Base-by-base conservation (phyloP, 352 stramenopile genomes). In the Peronospora farinosa region DNA sequence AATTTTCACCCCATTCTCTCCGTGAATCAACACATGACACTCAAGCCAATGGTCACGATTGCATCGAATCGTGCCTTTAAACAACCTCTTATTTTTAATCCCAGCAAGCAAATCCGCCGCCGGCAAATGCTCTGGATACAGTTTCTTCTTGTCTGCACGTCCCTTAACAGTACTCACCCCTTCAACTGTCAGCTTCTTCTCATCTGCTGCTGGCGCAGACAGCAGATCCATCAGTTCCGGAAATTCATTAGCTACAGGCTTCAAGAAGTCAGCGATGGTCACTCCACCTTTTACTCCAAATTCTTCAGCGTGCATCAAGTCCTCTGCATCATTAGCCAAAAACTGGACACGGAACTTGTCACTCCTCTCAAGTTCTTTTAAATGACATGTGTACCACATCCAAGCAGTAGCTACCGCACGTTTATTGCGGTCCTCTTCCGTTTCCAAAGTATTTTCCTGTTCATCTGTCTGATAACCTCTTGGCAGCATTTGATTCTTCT, bases 41-140 rank as follows among this genome's bases (percentile, higher is more conserved):
- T 92, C 80, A 8, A 88, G 58, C 67, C 78, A 92, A 53, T 93
- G 78, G 53, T 93, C 82, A 10, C 81, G 65, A 43, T 96, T 95
- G 58, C 78, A 89, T 21, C 89, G 78, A 35, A 96, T 73, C 1
- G 86, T 92, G 13, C 87, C 90, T 60, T 96, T 88, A 48, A 95
- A 92, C 35, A 91, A 90, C 15, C 75, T 61, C 51, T 88, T 88
- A 63, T 86, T 89, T 60, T 89, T 91, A 44, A 96, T 89, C 19
- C 86, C 86, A 0, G 78, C 65, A 12, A 89, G 65, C n/a, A 96
- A 50, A 28, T 92, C 79, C 16, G 78, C 84, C 46, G 86, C 77
- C 10, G 69, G 43, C 21, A 91, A 57, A 45, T 96, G 86, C 55
- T 88, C 77, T 23, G 74, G 69, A 53, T 92, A 96, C 41, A 94